Conservation (phyloP, 2,329 filamentous ascomycete species). For the Blumeria hordei region DNA sequence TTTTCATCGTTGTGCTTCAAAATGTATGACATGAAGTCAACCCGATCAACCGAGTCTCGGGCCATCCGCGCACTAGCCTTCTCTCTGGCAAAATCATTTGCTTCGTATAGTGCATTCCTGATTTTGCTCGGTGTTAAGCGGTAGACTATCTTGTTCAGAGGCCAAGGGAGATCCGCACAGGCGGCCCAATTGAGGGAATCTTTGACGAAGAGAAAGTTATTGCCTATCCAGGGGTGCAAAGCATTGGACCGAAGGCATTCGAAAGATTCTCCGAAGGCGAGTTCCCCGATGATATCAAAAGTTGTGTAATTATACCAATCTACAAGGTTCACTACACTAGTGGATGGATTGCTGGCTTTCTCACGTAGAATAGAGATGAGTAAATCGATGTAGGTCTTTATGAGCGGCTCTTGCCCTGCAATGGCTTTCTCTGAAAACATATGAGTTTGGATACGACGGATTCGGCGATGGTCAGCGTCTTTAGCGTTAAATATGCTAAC, state of each 20-base stretch:
- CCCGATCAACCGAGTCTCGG: neutral
- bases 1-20: slow-evolving; percentile 7
- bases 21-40: slow-evolving; percentile 1
- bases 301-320: slow-evolving; percentile 16
- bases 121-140: neutral
- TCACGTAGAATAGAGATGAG: slow-evolving; percentile 11
- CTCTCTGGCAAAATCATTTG: neutral
- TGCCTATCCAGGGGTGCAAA: slow-evolving; percentile 9
- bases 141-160: neutral
- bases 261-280: slow-evolving; percentile 21
- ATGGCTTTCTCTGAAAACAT: slow-evolving; percentile 15
- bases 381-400: slow-evolving; percentile 3
- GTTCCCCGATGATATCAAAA: slow-evolving; percentile 19
- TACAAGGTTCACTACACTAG: neutral
- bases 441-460: slow-evolving; percentile 11
- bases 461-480: slow-evolving; percentile 9
- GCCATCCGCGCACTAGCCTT: neutral
- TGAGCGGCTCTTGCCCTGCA: slow-evolving; percentile 12
- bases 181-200: neutral
- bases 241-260: slow-evolving; percentile 12
- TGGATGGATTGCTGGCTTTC: neutral
- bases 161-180: neutral
- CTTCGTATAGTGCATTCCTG: neutral
- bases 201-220: neutral
- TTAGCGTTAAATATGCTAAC: neutral